Evolutionary conservation across 2,329 filamentous ascomycete genomes (phyloP).

Genomic region (Epichloe amarillans): DNA sequence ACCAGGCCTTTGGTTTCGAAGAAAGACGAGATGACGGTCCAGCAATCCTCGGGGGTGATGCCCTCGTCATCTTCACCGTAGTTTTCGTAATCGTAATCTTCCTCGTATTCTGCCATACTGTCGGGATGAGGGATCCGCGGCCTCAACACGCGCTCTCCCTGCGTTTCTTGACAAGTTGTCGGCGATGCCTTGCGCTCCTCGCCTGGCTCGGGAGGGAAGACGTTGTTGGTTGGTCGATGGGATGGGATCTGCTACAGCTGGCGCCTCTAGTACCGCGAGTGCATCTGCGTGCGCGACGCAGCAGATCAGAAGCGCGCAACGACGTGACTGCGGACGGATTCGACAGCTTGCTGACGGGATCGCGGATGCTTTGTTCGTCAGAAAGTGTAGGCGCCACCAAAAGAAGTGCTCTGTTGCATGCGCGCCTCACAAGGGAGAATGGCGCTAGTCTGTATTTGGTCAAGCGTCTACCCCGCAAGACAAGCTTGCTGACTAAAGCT

Average conservation of each 20-base stretch:
- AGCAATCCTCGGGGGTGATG: constrained; percentile 93
- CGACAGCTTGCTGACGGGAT: background rate
- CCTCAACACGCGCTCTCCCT: background rate
- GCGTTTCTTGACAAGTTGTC: background rate
- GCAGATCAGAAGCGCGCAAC: constrained; percentile 8
- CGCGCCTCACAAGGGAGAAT: background rate
- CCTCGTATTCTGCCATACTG: constrained; percentile 43
- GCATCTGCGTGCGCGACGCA: constrained; percentile 17
- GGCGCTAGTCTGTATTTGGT: background rate
- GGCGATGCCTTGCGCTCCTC: background rate
- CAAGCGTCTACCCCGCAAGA: background rate
- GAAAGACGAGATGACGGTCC: constrained; percentile 94
- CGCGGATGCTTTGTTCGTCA: constrained; percentile 1
- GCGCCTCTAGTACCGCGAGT: constrained; percentile 20
- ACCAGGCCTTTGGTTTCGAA: constrained; percentile 94
- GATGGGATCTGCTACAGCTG: constrained; percentile 13
- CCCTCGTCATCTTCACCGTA: constrained; percentile 53
- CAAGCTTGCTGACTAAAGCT: constrained; percentile 6
- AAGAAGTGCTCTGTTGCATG: background rate
- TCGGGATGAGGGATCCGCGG: background rate
- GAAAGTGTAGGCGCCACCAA: constrained; percentile 1
- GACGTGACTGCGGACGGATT: background rate
- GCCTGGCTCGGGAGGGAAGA: background rate
- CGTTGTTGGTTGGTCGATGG: background rate
- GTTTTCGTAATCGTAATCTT: constrained; percentile 52